Percentiles rank a stretch among this genome's conserved stretches.
These are phyloP conservation scores for Corynespora cassiicola DNA, from an alignment of 2,329 filamentous ascomycete species.

Conservation along the genomic window DNA sequence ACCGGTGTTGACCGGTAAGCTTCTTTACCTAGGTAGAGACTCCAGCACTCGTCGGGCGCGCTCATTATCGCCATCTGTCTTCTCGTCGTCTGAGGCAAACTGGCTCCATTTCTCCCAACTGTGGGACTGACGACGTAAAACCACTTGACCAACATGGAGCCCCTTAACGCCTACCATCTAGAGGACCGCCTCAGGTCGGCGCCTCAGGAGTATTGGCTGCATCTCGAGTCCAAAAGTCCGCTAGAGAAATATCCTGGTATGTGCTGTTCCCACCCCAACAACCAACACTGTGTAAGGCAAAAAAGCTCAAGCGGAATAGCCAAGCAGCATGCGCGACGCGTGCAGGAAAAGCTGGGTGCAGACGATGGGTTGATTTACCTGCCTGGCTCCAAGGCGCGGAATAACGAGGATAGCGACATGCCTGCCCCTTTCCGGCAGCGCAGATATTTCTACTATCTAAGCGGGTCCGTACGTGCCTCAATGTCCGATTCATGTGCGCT, in stretches of 20 bases:
- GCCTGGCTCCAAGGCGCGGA: slow-evolving; percentile 56
- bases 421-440: slow-evolving; percentile 63
- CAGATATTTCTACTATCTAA: slow-evolving; percentile 68
- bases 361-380: slow-evolving; percentile 62
- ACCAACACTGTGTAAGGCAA: not conserved
- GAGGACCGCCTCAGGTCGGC: slow-evolving; percentile 33
- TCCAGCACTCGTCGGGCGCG: slow-evolving; percentile 1
- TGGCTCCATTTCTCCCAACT: too few species aligned
- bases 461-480: slow-evolving; percentile 47
- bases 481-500: slow-evolving; percentile 10
- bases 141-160: slow-evolving; percentile 26
- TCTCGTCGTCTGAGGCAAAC: slow-evolving; percentile 8
- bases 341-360: slow-evolving; percentile 43
- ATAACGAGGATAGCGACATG: slow-evolving; percentile 66
- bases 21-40: not conserved
- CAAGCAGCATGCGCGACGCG: slow-evolving; percentile 48
- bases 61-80: slow-evolving; percentile 3
- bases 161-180: slow-evolving; percentile 33
- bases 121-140: slow-evolving; percentile 15
- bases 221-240: slow-evolving; percentile 37
- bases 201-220: slow-evolving; percentile 41
- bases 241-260: slow-evolving; percentile 49
- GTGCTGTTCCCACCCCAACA: too few species aligned
- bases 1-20: slow-evolving; percentile 8
- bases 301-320: slow-evolving; percentile 28